These are phyloP conservation scores for Pleurotus djamor DNA, from an alignment of 768 basidiomycete species.

Conservation along the genomic window DNA sequence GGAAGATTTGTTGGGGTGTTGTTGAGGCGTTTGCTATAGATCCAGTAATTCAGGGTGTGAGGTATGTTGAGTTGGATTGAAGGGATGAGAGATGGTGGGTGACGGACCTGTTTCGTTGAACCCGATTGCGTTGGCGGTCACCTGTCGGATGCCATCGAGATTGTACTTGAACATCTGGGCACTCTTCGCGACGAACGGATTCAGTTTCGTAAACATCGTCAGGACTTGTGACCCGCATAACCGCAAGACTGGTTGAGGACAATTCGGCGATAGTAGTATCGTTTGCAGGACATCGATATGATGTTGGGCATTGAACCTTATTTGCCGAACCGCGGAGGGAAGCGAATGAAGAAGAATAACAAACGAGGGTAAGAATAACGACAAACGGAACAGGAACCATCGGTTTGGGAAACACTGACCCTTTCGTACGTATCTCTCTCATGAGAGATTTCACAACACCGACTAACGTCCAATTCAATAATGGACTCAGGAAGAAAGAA, in stretches of 20 bases:
- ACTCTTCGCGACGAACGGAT: slow-evolving; percentile 19
- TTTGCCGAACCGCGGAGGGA: too few species aligned
- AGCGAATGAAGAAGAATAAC: background rate
- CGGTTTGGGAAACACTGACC: slow-evolving; percentile 33
- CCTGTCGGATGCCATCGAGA: slow-evolving; percentile 2
- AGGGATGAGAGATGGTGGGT: background rate
- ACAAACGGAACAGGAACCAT: slow-evolving; percentile 1
- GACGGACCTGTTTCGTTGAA: slow-evolving; percentile 5
- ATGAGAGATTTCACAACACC: slow-evolving; percentile 67
- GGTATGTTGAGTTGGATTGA: background rate
- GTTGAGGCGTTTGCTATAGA: background rate
- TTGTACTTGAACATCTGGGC: background rate
- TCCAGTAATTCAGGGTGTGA: too few species aligned
- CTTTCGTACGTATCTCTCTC: slow-evolving; percentile 53
- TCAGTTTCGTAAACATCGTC: slow-evolving; percentile 36
- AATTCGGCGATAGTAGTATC: slow-evolving; percentile 59
- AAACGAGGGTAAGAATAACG: background rate
- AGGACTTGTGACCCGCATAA: slow-evolving; percentile 60
- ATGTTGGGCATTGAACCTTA: slow-evolving; percentile 43
- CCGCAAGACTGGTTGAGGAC: slow-evolving; percentile 63
- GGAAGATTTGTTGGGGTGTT: background rate
- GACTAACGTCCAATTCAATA: slow-evolving; percentile 79
- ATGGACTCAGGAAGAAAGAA: slow-evolving; percentile 70
- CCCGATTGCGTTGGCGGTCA: slow-evolving; percentile 7
- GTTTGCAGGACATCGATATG: slow-evolving; percentile 68